These are phyloP conservation scores for Calocybe gambosa DNA, from an alignment of 1,284 basidiomycete genomes.

Conservation along the genomic window DNA sequence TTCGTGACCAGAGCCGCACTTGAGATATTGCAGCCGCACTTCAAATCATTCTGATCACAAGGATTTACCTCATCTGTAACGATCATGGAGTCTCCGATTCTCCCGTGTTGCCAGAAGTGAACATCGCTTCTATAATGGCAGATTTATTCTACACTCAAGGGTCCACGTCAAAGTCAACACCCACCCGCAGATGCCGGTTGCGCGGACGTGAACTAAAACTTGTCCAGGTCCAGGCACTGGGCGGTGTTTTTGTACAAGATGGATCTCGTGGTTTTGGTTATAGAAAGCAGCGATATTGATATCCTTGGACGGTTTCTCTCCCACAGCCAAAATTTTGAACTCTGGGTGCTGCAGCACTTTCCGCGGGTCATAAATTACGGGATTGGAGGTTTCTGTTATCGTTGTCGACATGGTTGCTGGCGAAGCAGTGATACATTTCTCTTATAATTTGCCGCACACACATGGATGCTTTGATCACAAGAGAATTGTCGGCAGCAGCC, in stretches of 20 bases:
- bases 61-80: slow-evolving; percentile 50
- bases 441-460: slow-evolving; percentile 4
- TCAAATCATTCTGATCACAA: no score
- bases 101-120: slow-evolving; percentile 63
- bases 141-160: neutral
- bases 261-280: slow-evolving; percentile 52
- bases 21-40: slow-evolving; percentile 6
- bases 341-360: slow-evolving; percentile 47
- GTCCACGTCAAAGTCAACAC: slow-evolving; percentile 11
- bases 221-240: slow-evolving; percentile 53
- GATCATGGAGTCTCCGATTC: slow-evolving; percentile 60
- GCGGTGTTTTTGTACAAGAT: slow-evolving; percentile 54
- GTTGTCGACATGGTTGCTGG: slow-evolving; percentile 2
- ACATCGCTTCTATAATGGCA: slow-evolving; percentile 44
- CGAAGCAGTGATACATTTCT: neutral
- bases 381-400: slow-evolving; percentile 24
- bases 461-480: slow-evolving; percentile 12
- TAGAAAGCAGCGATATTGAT: slow-evolving; percentile 58
- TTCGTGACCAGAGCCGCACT: slow-evolving; percentile 63
- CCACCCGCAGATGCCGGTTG: slow-evolving; percentile 62
- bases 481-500: slow-evolving; percentile 1
- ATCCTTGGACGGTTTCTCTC: slow-evolving; percentile 37
- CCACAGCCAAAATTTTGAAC: slow-evolving; percentile 41
- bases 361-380: slow-evolving; percentile 44
- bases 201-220: slow-evolving; percentile 54